Evolutionary conservation across 202 grass and related monocot species (phyloP), one percentile per base, ranked within the genome.

Genomic region (Dendrocalamus latiflorus): DNA sequence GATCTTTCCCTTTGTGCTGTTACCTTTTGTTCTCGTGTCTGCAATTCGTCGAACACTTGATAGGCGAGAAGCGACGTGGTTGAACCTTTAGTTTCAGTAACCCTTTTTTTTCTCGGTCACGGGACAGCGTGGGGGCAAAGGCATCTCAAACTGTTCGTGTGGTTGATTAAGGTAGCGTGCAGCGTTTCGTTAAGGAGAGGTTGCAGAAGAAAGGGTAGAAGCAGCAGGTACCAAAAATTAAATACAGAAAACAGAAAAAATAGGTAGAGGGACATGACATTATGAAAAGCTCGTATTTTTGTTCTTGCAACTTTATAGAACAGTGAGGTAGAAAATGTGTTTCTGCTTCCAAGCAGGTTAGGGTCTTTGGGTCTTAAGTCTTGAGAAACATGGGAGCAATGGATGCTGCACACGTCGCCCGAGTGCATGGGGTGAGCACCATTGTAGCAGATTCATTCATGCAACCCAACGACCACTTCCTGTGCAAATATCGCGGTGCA

Each of bases 21-120:
- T 74, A 11, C 34, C 17, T 41, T 72, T 12, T 44, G 37, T 44
- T 48, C 76, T 11, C 12, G 37, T 63, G 6, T 50, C 41, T 16
- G 70, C 84, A 80, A 72, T 87, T 81, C 47, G 44, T 80, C 80
- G 39, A 84, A 80, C 75, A 76, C 17, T n/a, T 71, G 28, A 6
- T 56, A 42, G 42, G 18, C 8, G 1, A 37, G 18, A 54, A 36
- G 38, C 10, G 61, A 21, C 18, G 20, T 80, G 2, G 66, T 30
- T 65, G 2, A 28, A 55, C 25, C 51, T 53, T 43, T 13, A 55
- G n/a, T 44, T 9, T 53, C 17, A 25, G 1, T 56, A 28, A 43
- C 53, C 60, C 11, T 43, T 17, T n/a, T 6, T 6, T 20, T 47
- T 45, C 25, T 55, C 28, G 0, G 37, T 8, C 42, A 7, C 28